Evolutionary conservation across 495 filamentous ascomycete species (phyloP).

Genomic region (Friedmanniomyces simplex): DNA sequence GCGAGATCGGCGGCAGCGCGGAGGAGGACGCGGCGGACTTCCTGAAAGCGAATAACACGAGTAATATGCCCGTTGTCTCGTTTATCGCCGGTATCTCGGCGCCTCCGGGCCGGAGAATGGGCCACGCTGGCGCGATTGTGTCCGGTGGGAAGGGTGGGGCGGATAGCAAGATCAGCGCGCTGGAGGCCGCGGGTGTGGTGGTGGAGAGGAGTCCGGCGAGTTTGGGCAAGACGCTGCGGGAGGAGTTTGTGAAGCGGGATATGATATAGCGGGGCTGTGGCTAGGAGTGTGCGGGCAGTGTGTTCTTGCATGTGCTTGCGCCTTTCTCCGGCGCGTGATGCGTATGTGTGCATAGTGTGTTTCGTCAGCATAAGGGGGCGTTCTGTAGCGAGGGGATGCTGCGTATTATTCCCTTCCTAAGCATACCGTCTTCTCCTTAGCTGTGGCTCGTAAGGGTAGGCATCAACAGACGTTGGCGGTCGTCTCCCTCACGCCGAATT

Average conservation of each 20-base stretch:
- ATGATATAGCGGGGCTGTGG: conserved; percentile 49
- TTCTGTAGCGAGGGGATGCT: too few species aligned
- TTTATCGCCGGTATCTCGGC: conserved; percentile 99
- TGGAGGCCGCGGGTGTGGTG: conserved; percentile 86
- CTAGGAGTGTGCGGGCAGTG: background rate
- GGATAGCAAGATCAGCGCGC: conserved; percentile 91
- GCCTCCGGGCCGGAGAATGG: conserved; percentile 93
- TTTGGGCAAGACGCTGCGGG: conserved; percentile 83
- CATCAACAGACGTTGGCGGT: too few species aligned
- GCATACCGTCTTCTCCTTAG: too few species aligned
- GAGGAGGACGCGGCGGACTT: conserved; percentile 98
- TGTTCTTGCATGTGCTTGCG: background rate
- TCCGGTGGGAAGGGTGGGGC: conserved; percentile 94
- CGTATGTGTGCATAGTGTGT: too few species aligned
- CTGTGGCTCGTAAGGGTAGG: too few species aligned
- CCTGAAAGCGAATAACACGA: conserved; percentile 78
- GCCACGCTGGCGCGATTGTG: conserved; percentile 95
- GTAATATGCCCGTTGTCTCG: conserved; percentile 90
- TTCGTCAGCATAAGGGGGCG: too few species aligned
- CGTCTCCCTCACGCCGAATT: too few species aligned
- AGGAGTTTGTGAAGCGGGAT: conserved; percentile 92
- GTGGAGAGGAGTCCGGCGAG: conserved; percentile 90
- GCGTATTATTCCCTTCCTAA: too few species aligned
- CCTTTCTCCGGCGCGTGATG: too few species aligned
- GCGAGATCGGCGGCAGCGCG: conserved; percentile 93